Base-by-base conservation (phyloP, 495 filamentous ascomycete genomes). In the Bombardia bombarda region DNA sequence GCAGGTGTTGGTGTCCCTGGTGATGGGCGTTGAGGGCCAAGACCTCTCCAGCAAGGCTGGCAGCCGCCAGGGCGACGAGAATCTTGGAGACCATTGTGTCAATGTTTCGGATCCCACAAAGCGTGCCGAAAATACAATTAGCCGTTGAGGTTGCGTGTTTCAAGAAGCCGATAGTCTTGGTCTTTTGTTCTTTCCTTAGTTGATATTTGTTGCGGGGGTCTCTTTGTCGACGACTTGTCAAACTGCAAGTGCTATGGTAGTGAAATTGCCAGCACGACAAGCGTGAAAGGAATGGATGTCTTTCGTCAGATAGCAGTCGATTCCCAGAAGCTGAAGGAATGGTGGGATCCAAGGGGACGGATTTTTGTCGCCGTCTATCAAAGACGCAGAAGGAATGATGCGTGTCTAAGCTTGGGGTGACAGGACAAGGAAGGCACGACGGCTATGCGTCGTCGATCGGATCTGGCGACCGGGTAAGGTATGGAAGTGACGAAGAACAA, bases 361-460 rank as follows among this genome's bases (percentile, higher is more conserved):
- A 43, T 19, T 20, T 14, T 21, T 47, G 44, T 52, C 43, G 52
- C 48, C 31, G 61, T 61, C 61, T 65, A 43, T 63, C 61, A 62
- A 66, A 62, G 61, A 59, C 58, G 56, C 56, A 57, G 45, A 58
- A 55, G 45, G 53, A 61, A 43, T 58, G 55, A 58, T 63, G 60
- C 50, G 55, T 53, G 32, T 56, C 49, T 45, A 50, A 40, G 38
- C 36, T 32, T 45, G 19, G 36, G 18, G 42, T 33, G 31, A 16
- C 9, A 41, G 40, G 50, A 50, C 43, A 35, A 49, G 33, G 30
- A 31, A 32, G n/a, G n/a, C 45, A 45, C 42, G 46, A 56, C 49
- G 49, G 41, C 44, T 43, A 42, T 36, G 41, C 40, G 44, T 31
- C 30, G 23, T 52, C 50, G 57, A 46, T 64, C 60, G 63, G 63